A percentile compares a stretch with the other conserved stretches of the same genome.
Evolutionary conservation across 352 stramenopile species (phyloP).

Genomic region (Phytopythium montanum): DNA sequence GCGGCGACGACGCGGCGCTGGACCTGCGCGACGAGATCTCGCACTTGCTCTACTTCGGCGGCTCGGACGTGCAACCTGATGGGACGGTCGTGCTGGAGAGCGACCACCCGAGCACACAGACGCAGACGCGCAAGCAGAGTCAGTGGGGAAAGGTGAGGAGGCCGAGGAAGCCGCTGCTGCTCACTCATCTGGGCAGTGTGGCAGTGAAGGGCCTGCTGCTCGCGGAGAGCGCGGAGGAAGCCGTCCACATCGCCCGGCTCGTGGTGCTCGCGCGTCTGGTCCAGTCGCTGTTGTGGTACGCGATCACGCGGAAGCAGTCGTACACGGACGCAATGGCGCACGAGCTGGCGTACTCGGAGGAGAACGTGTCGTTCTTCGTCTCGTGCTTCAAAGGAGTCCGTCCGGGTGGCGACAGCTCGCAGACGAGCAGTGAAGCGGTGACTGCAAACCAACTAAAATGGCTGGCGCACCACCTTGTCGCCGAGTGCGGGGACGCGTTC

Average conservation of each 20-base stretch:
- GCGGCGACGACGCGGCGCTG: constrained; percentile 15
- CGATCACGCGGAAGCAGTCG: constrained; percentile 49
- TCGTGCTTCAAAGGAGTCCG: constrained; percentile 32
- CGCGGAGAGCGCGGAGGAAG: constrained; percentile 47
- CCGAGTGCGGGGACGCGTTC: constrained; percentile 29
- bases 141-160: constrained; percentile 80
- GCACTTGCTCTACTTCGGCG: constrained; percentile 68
- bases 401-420: constrained; percentile 11
- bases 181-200: constrained; percentile 70
- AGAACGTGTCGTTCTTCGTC: constrained; percentile 52
- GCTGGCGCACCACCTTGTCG: constrained; percentile 23
- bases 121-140: constrained; percentile 83
- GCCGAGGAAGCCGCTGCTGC: constrained; percentile 69
- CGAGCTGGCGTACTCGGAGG: constrained; percentile 43
- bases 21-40: constrained; percentile 42
- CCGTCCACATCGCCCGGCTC: constrained; percentile 54
- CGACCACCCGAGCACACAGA: constrained; percentile 79
- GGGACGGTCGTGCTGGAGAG: constrained; percentile 69
- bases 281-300: constrained; percentile 77
- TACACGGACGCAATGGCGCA: constrained; percentile 65
- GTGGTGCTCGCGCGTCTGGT: constrained; percentile 68
- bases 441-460: constrained; percentile 24
- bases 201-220: constrained; percentile 70
- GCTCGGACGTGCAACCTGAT: constrained; percentile 62
- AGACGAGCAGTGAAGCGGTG: constrained; percentile 15